These are phyloP conservation scores for Sicyos edulis DNA, from an alignment of 306 rosid species.

Conservation along the genomic window DNA sequence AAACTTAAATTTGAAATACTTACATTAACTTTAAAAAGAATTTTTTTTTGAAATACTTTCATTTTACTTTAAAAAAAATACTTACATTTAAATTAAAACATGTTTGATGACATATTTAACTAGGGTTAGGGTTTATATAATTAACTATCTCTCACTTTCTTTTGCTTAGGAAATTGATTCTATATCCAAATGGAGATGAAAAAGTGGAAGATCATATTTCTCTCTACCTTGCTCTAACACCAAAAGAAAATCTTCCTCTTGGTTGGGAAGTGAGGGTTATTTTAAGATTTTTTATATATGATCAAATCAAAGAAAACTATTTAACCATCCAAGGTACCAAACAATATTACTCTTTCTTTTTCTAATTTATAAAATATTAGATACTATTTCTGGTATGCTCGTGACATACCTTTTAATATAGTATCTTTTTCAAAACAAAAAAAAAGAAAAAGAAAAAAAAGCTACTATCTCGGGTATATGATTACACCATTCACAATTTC, in stretches of 20 bases:
- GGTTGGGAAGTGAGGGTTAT: not conserved
- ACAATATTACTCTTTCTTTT: no score
- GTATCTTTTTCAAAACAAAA: no score
- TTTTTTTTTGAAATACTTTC: no score
- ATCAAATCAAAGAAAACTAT: conserved; percentile 18
- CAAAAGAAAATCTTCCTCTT: not conserved
- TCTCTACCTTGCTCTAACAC: conserved; percentile 16
- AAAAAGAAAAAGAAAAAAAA: no score
- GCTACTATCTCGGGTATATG: no score
- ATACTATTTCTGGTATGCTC: no score
- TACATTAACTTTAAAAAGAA: no score
- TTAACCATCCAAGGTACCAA: conserved; percentile 26
- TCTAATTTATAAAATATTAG: no score
- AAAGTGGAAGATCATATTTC: conserved; percentile 17
- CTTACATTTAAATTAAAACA: conserved; percentile 7
- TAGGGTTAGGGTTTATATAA: not conserved
- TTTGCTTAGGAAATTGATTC: conserved; percentile 14
- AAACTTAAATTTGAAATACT: not conserved
- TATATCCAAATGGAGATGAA: conserved; percentile 22
- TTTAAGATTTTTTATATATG: conserved; percentile 19
- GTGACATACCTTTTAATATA: no score
- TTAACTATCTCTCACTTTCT: not conserved
- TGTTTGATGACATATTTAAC: not conserved
- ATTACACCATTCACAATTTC: no score
- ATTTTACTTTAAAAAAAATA: no score